Percentiles rank a stretch among this genome's conserved stretches.
phyloP scores from a whole-genome alignment of 768 basidiomycete genomes.

The Lentinula lateritia region DNA sequence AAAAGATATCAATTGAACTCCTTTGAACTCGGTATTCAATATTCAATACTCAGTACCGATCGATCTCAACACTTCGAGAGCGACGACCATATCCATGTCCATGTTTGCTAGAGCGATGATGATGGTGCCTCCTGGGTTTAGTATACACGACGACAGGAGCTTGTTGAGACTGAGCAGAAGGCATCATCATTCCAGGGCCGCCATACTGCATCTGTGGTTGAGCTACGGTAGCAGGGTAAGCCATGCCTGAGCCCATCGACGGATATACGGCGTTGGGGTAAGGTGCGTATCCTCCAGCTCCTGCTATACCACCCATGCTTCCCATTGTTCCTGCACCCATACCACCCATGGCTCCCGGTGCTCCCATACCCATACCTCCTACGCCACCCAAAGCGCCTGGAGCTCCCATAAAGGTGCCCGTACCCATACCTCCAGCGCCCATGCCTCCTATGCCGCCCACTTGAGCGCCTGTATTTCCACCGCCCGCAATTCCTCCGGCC shows the following conservation, averaged over 20 bases:
- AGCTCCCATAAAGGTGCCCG: background rate
- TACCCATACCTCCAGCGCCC: background rate
- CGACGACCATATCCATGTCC: background rate
- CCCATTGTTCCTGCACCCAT: background rate
- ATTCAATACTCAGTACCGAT: background rate
- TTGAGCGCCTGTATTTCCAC: background rate
- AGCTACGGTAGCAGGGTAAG: background rate
- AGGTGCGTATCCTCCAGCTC: background rate
- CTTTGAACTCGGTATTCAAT: background rate
- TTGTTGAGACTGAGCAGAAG: background rate
- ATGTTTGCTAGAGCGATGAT: background rate
- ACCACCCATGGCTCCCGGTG: background rate
- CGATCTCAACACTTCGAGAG: background rate
- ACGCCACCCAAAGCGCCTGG: background rate
- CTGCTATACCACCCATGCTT: background rate
- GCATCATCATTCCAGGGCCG: background rate
- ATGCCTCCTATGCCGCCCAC: background rate
- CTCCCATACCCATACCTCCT: background rate
- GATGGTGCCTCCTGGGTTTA: background rate
- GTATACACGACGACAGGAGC: background rate
- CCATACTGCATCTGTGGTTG: background rate
- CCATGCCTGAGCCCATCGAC: background rate
- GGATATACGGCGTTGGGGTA: background rate
- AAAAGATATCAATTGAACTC: too few relatives aligned
- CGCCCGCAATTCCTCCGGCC: background rate